Base-by-base conservation (phyloP, 306 rosid genomes). In the Cucumis sativus region DNA sequence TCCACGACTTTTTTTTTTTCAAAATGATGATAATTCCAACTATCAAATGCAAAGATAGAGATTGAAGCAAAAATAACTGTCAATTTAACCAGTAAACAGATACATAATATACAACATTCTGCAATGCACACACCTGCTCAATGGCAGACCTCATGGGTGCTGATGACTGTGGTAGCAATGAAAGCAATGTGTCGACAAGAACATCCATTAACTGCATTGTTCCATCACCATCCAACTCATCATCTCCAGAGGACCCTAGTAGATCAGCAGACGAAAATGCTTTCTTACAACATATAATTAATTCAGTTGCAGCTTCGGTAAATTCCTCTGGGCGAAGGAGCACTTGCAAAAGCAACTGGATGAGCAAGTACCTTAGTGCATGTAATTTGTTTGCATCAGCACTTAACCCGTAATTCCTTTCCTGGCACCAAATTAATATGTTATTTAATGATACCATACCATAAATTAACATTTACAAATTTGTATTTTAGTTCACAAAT, bases 151-250 rank as follows among this genome's bases (percentile, higher is more conserved):
- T 90, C 93, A 89, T 82, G 47, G 93, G 93, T 74, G 89, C 88
- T 43, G 99, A 87, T 77, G 99, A 90, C 85, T 92, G 89, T 59
- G 97, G 99, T 76, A 95, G 89, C 84, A 92, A 82, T 41, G 96
- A 92, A n/a, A 92, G 99, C 82, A 91, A 84, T 21, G 99, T 92
- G 82, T 95, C 99, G 79, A 92, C 90, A 74, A 95, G 96, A 88
- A 92, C 99, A 59, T 95, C 97, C 91, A 89, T 89, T 80, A 89
- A 82, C 62, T 88, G 87, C 56, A 97, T 97, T 13, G 88, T 83
- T 59, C 79, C 80, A 73, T 87, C 97, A 81, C 21, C 88, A 72
- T 91, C 92, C 51, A 69, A 18, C 79, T 83, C 89, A 18, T 88
- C 96, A 39, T 90, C 97, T 56, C 83, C 97, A 78, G 88, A 79